These are phyloP conservation scores for Dendrobium catenatum DNA, from an alignment of 106 monocot genomes.

Conservation along the genomic window DNA sequence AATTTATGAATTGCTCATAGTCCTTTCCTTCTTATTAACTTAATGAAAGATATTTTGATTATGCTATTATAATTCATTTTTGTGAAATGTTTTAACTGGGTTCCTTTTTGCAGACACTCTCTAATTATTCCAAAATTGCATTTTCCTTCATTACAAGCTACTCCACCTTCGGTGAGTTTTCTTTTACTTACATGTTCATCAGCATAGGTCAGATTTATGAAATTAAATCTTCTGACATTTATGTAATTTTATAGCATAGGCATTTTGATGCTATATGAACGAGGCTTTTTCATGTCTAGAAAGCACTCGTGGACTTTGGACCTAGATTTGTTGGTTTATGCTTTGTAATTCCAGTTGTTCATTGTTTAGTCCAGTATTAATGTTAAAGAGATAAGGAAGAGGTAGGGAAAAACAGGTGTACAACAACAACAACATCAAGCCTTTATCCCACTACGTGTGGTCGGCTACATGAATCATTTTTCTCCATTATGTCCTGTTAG, in stretches of 20 bases:
- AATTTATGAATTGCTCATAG: not conserved
- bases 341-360: not conserved
- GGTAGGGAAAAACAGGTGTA: not conserved
- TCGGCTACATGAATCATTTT: no score
- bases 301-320: not conserved
- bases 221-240: not conserved
- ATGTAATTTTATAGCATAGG: not conserved
- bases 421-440: no score
- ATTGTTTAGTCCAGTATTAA: not conserved
- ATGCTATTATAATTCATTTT: not conserved
- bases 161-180: conserved; percentile 68
- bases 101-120: conserved; percentile 54
- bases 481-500: no score
- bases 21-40: not conserved
- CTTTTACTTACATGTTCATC: not conserved
- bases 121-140: conserved; percentile 84
- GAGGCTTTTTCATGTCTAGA: not conserved
- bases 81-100: not conserved
- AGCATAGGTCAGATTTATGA: not conserved
- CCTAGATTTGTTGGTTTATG: not conserved
- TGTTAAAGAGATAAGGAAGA: not conserved
- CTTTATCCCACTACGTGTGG: no score
- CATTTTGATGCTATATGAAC: not conserved
- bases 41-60: not conserved
- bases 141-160: conserved; percentile 57